Evolutionary conservation across 2,329 filamentous ascomycete species (phyloP), one percentile per base, ranked within the genome.

Genomic region (Colletotrichum lini): DNA sequence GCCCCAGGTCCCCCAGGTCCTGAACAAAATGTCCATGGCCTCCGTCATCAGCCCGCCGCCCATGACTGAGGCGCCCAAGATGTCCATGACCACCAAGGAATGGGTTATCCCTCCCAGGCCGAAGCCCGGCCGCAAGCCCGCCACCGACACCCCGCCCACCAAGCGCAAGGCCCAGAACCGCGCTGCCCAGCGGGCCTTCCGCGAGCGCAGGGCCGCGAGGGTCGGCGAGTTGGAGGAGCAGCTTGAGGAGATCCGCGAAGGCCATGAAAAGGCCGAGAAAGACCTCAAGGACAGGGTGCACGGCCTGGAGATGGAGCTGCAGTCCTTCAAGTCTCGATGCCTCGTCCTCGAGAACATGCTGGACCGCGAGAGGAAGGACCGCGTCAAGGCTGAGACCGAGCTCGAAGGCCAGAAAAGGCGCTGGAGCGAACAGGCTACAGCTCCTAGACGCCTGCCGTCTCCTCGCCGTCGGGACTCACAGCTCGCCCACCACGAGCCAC

Each of bases 151-250:
- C 63, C 95, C 95, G 16, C 93, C 94, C 2, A 97, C 95, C 53
- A 97, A 97, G 84, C 91, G 96, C 75, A 97, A 98, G 85, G 93
- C 94, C 1, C 96, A 98, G 84, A 98, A 98, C 81, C 90, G 96
- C 72, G 93, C 94, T 57, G 96, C 96, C 3, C 96, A 98, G 83
- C 88, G 96, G 70, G 94, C 93, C 1, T 98, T 98, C 82, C 89
- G 96, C 44, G 95, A 98, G 82, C 88, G 96, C 69, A 90, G 96
- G 73, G 94, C 94, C 2, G 94, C 94, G 30, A 93, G 94, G 49
- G 94, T 98, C 8, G 92, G 93, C 49, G 95, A 92, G 78, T 83
- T 93, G 42, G 90, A 93, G 79, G 89, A 92, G 75, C 88, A 91
- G 77, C 82, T 93, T 8, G 89, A 92, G 4, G 87, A 90, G 71